Evolutionary conservation across 306 rosid species (phyloP).

Genomic region (Cucurbita moschata): DNA sequence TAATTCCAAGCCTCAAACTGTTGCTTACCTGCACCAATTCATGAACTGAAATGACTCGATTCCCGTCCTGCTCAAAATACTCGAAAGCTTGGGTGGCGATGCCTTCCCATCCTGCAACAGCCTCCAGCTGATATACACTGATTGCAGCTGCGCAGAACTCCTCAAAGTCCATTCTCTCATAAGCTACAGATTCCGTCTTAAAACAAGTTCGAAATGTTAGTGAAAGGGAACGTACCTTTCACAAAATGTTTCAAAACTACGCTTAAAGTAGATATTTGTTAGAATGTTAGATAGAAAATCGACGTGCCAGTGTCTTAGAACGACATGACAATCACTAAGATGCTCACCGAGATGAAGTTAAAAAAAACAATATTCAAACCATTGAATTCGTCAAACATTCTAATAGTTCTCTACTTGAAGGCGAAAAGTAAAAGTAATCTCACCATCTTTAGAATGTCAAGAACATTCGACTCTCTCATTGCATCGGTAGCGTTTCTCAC

Average conservation of each 20-base stretch:
- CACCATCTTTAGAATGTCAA: conserved; percentile 62
- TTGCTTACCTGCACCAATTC: conserved; percentile 77
- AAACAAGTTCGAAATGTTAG: neutral
- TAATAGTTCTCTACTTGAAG: neutral
- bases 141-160: conserved; percentile 91
- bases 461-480: conserved; percentile 76
- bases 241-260: neutral
- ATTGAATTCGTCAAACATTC: neutral
- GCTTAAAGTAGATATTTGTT: neutral
- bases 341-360: neutral
- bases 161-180: conserved; percentile 62
- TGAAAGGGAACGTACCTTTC: neutral
- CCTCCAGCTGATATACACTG: conserved; percentile 85
- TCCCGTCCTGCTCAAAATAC: conserved; percentile 61
- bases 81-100: conserved; percentile 60
- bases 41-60: conserved; percentile 59
- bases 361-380: too few species aligned
- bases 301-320: neutral
- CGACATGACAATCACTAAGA: neutral
- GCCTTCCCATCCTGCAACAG: conserved; percentile 65
- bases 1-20: neutral
- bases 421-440: conserved; percentile 15
- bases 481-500: conserved; percentile 75
- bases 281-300: too few species aligned
- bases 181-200: conserved; percentile 71